Percentiles rank a stretch among this genome's conserved stretches.
phyloP scores from a whole-genome alignment of 1,284 basidiomycete genomes.

The Leccinum fuscescens region DNA sequence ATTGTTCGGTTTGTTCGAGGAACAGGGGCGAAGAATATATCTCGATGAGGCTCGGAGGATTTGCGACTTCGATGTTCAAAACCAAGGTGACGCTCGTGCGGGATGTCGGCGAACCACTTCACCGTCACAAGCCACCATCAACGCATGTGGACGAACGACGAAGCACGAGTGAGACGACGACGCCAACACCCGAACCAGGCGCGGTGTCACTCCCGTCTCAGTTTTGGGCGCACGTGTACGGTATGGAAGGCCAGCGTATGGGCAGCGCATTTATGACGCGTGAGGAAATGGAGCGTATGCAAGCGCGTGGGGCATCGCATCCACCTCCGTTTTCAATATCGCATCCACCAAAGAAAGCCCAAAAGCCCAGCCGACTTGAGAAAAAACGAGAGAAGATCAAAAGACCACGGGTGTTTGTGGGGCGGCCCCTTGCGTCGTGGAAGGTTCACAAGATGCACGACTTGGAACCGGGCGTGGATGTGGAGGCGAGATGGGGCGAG shows the following conservation, averaged over 20 bases:
- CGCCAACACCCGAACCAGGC: slow-evolving; percentile 9
- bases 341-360: neutral
- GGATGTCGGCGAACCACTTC: slow-evolving; percentile 6
- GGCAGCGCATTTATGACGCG: slow-evolving; percentile 28
- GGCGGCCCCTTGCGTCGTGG: slow-evolving; percentile 25
- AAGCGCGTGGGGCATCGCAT: neutral
- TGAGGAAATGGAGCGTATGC: slow-evolving; percentile 5
- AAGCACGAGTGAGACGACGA: neutral
- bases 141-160: neutral
- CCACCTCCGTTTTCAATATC: neutral
- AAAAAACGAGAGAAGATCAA: neutral
- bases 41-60: slow-evolving; percentile 28
- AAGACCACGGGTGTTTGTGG: slow-evolving; percentile 28
- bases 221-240: slow-evolving; percentile 37
- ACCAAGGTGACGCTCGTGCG: slow-evolving; percentile 27
- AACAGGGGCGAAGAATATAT: slow-evolving; percentile 31
- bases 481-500: slow-evolving; percentile 1
- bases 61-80: slow-evolving; percentile 25
- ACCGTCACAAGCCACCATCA: neutral
- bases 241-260: slow-evolving; percentile 28
- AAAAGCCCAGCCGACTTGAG: neutral
- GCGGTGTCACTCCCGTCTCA: neutral
- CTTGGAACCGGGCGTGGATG: slow-evolving; percentile 18
- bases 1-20: slow-evolving; percentile 28
- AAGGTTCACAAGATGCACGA: slow-evolving; percentile 22